These are phyloP conservation scores for Vachellia pachyceras DNA, from an alignment of 306 rosid species.

Conservation along the genomic window DNA sequence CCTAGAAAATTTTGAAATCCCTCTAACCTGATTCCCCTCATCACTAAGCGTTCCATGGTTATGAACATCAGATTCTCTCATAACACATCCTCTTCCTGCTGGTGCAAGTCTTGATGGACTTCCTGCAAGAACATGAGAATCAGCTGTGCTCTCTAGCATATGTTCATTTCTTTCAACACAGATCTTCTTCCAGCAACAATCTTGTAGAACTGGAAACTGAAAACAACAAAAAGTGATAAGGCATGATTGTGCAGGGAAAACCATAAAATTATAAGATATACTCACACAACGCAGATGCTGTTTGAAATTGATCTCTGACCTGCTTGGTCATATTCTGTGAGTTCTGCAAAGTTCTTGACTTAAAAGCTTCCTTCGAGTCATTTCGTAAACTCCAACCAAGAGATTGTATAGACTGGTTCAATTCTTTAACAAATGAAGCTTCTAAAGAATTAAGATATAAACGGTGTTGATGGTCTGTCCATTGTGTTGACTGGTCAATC, in stretches of 20 bases:
- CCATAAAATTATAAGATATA: conserved; percentile 29
- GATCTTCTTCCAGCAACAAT: conserved; percentile 64
- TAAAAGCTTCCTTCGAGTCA: conserved; percentile 36
- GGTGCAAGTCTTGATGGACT: conserved; percentile 44
- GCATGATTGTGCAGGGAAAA: conserved; percentile 32
- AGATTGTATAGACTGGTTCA: conserved; percentile 53
- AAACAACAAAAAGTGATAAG: conserved; percentile 40
- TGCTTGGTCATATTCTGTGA: conserved; percentile 49
- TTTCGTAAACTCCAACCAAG: conserved; percentile 45
- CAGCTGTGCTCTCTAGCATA: conserved; percentile 68
- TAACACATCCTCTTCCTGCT: conserved; percentile 43
- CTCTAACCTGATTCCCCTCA: conserved; percentile 44
- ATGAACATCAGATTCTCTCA: conserved; percentile 40
- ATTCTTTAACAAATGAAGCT: conserved; percentile 75
- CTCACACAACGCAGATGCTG: conserved; percentile 27
- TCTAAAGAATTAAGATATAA: conserved; percentile 75
- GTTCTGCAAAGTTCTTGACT: conserved; percentile 46
- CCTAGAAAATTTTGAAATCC: conserved; percentile 37
- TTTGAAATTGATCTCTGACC: conserved; percentile 56
- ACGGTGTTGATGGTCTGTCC: conserved; percentile 86
- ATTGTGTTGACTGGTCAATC: conserved; percentile 59
- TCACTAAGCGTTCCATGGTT: conserved; percentile 39
- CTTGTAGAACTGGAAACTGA: conserved; percentile 61
- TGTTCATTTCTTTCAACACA: conserved; percentile 54
- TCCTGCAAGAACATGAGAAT: conserved; percentile 67